These are phyloP conservation scores for Platanus orientalis DNA, from an alignment of 164 flowering plant genomes.

Conservation along the genomic window DNA sequence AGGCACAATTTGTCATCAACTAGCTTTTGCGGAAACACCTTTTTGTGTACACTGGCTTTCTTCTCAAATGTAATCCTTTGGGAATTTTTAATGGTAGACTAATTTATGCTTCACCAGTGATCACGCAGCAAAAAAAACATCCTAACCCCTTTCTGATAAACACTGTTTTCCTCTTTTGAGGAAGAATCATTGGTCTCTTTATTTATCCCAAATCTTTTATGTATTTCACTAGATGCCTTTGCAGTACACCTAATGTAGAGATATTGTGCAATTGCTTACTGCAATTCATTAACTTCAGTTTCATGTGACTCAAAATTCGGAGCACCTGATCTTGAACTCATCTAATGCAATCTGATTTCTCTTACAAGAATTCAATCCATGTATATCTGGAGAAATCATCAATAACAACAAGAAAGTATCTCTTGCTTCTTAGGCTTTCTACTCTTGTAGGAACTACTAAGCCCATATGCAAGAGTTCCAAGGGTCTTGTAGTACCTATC, in stretches of 20 bases:
- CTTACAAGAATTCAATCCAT: too few relatives aligned
- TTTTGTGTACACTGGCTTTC: conserved; percentile 64
- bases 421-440: too few relatives aligned
- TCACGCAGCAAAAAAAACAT: conserved; percentile 85
- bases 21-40: conserved; percentile 49
- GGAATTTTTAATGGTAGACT: conserved; percentile 80
- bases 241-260: conserved; percentile 70
- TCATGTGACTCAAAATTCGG: conserved; percentile 83
- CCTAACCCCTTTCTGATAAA: conserved; percentile 92
- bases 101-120: conserved; percentile 88
- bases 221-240: conserved; percentile 57
- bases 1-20: conserved; percentile 81
- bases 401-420: too few relatives aligned
- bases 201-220: conserved; percentile 37
- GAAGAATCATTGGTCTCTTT: conserved; percentile 45
- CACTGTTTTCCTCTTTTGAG: conserved; percentile 77
- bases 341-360: too few relatives aligned
- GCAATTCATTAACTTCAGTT: conserved; percentile 80
- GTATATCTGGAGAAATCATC: too few relatives aligned
- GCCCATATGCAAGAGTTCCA: too few relatives aligned
- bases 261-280: conserved; percentile 61
- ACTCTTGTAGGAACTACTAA: too few relatives aligned
- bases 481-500: too few relatives aligned
- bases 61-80: conserved; percentile 87
- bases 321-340: conserved; percentile 68